Percentiles rank a stretch among this genome's conserved stretches.
Evolutionary conservation across 768 basidiomycete species (phyloP).

Genomic region (Lepiota brunneoincarnata): DNA sequence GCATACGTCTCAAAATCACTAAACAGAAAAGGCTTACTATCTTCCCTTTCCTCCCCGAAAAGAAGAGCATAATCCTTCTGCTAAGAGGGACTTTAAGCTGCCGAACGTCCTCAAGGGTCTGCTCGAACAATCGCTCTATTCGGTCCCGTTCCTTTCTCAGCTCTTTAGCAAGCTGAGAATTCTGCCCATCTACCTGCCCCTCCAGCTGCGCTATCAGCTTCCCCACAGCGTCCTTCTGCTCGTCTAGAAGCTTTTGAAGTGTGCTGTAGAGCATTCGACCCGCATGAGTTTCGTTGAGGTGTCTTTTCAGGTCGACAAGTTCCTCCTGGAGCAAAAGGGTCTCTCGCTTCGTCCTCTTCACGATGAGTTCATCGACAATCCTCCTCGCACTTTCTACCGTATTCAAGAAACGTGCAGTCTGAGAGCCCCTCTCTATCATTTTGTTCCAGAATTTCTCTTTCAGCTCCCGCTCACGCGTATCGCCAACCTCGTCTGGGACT

Average conservation of each 20-base stretch:
- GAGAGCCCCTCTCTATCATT: slow-evolving; percentile 13
- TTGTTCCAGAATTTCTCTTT: slow-evolving; percentile 15
- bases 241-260: slow-evolving; percentile 1
- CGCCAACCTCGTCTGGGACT: slow-evolving; percentile 18
- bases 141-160: neutral
- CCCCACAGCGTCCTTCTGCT: neutral
- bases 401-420: neutral
- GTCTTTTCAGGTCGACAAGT: slow-evolving; percentile 3
- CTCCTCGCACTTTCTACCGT: neutral
- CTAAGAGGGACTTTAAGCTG: neutral
- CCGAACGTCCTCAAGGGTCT: neutral
- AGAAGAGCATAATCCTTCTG: neutral
- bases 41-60: slow-evolving; percentile 7
- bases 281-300: slow-evolving; percentile 2
- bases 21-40: neutral
- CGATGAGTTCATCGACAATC: neutral
- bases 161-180: neutral
- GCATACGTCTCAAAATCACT: too few relatives aligned
- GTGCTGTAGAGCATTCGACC: neutral
- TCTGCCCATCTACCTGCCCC: neutral
- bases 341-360: neutral
- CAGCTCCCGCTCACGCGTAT: slow-evolving; percentile 14
- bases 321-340: slow-evolving; percentile 3
- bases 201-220: slow-evolving; percentile 1
- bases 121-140: neutral